Evolutionary conservation across 352 stramenopile species (phyloP), one percentile per base, ranked within the genome.

Genomic region (Globisporangium mamillatum): DNA sequence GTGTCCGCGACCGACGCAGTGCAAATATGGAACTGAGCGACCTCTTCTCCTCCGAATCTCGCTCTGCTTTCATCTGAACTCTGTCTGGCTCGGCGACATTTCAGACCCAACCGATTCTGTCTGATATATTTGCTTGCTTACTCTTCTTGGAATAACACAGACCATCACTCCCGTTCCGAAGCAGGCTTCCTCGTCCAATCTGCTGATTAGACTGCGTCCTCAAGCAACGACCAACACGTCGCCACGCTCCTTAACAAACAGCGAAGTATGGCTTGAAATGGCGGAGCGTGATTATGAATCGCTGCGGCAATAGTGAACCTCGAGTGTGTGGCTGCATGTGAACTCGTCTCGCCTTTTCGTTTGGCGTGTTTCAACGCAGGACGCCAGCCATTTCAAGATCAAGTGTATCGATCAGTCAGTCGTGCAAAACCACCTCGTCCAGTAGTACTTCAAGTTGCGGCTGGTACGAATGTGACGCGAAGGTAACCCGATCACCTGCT

Each of bases 391-490:
- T 22, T 18, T 50, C 16, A 32, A 4, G 27, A 32, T 32, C 32
- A 36, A 36, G 32, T 36, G 32, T 36, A 25, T 50, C 16, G 41
- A 50, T n/a, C 27, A 60, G 25, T 10, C 54, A 60, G n/a, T 24
- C 16, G 9, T 16, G 52, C 27, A 18, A 41, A 32, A 32, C 27
- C 27, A 32, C 27, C 16, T 14, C 54, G 36, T n/a, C 27, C 55
- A 60, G 48, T 9, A 34, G 38, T 48, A 44, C 44, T 65, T 65
- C 60, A 65, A 65, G 60, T 58, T 65, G 60, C 27, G 16, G 20
- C 22, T 9, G 5, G 48, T 52, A 3, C 10, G 9, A 55, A 65
- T 41, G 60, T 65, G 60, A 58, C 60, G 22, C 60, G 44, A 65
- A 65, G 25, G 60, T 65, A 25, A 7, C 60, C 20, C 2, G 56